Base-by-base conservation (phyloP, 1,284 basidiomycete species). In the Abortiporus biennis region DNA sequence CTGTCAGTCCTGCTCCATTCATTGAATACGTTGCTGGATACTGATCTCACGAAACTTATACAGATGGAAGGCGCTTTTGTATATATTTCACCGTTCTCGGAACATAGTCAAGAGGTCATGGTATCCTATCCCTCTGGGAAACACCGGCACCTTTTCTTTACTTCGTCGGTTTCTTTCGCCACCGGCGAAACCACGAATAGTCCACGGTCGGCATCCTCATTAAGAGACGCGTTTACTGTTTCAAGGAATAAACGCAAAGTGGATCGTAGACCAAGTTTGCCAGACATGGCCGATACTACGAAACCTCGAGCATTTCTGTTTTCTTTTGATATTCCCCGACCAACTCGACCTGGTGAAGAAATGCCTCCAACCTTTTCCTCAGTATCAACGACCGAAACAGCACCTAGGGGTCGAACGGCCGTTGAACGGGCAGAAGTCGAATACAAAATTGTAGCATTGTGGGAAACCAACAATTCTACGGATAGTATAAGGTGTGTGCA, bases 21-120 rank as follows among this genome's bases (percentile, higher is more conserved):
- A 25, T 37, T 17, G 17, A 16, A 27, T 15, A 17, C 22, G 23
- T 25, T 30, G 6, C n/a, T n/a, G n/a, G n/a, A n/a, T n/a, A n/a
- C n/a, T 13, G 20, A 33, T 6, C 37, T 5, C 24, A 36, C 36
- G 20, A 44, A 2, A 38, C 16, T 21, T 27, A 12, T 22, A 21
- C 51, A 85, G 82, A 62, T 85, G 45, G 78, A 83, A 63, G 82
- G 82, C 9, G 56, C 67, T 5, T 80, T 85, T 54, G 62, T 66
- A n/a, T 80, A 76, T 54, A 55, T 59, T 38, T 65, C 66, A 19
- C 52, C 62, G 15, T 40, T 23, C 20, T 53, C 59, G 23, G 53
- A 56, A 37, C 50, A 60, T 20, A 51, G 55, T 30, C 57, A 62
- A 21, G 52, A 55, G 6, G 51, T 54, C 31, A 52, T 51, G n/a